Evolutionary conservation across 345 rosid genomes (phyloP), one percentile per base, ranked within the genome.

Genomic region (Pugionium dolabratum): DNA sequence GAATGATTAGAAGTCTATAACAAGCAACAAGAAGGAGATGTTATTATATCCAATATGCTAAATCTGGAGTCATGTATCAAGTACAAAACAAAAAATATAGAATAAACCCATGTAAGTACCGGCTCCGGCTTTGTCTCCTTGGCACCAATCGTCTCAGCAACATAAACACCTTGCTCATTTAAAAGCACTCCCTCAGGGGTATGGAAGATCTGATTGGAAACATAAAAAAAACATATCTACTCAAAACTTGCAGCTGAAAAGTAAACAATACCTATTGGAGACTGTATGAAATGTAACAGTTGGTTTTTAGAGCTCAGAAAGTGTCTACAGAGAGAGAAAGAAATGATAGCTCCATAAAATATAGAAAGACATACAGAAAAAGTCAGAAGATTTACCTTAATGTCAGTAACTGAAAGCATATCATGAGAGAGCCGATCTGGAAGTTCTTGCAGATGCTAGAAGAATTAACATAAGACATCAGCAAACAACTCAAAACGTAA

Each of bases 101-200:
- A 39, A 59, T 46, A 57, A 45, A 41, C 57, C 7, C 4, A 57
- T 29, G 59, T 10, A 28, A 54, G 34, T 75, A 64, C 94, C 82
- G 72, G 81, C 32, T 82, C 84, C 70, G 80, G 85, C 77, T 78
- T 88, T 62, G 81, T 74, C 70, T 85, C 81, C 81, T 84, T 88
- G 54, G 88, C 67, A 72, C 82, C 70, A 74, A 84, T 73, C 59
- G 90, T 73, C 59, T 90, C 91, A 42, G 97, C 85, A 78, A 94
- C 81, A 83, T 90, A 94, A 48, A 94, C 76, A 67, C 96, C 97
- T 82, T 66, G 86, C 77, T 94, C 97, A 69, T 75, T 86, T 43
- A 88, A 86, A 64, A 94, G 96, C 77, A 83, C 82, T 69, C 97
- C 96, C 71, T 86, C 99, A 62, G 99, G 96, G 42, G 97, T 90